Evolutionary conservation across 2,329 filamentous ascomycete species (phyloP).

Genomic region (Exophiala alcalophila): DNA sequence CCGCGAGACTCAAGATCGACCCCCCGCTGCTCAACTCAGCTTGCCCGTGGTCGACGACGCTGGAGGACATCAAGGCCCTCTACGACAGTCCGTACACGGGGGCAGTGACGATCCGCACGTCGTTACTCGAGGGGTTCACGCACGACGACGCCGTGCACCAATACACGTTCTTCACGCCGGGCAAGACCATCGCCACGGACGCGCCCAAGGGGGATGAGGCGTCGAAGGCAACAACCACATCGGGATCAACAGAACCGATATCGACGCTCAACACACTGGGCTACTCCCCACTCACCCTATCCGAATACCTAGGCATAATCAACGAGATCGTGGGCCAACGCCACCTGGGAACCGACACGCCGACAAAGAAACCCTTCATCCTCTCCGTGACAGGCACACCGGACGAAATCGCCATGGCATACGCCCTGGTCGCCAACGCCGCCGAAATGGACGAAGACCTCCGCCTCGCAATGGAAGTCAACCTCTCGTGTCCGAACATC

Average conservation of each 20-base stretch:
- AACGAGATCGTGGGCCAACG: slow-evolving; percentile 42
- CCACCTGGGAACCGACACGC: slow-evolving; percentile 32
- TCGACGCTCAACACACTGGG: slow-evolving; percentile 65
- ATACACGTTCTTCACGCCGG: slow-evolving; percentile 31
- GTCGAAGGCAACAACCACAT: slow-evolving; percentile 14
- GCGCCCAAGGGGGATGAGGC: slow-evolving; percentile 21
- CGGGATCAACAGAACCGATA: slow-evolving; percentile 10
- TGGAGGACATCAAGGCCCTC: slow-evolving; percentile 59
- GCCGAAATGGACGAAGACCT: slow-evolving; percentile 43
- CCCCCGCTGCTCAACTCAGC: slow-evolving; percentile 73
- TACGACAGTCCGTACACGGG: slow-evolving; percentile 63
- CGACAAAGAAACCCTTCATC: slow-evolving; percentile 51
- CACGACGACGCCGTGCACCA: slow-evolving; percentile 62
- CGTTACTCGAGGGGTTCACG: slow-evolving; percentile 59
- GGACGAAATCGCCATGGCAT: slow-evolving; percentile 57
- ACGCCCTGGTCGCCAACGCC: slow-evolving; percentile 46
- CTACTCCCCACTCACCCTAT: slow-evolving; percentile 64
- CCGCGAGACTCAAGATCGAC: slow-evolving; percentile 42
- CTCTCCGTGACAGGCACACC: slow-evolving; percentile 68
- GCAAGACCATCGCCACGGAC: slow-evolving; percentile 16
- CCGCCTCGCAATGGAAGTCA: slow-evolving; percentile 68
- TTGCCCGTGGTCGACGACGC: slow-evolving; percentile 70
- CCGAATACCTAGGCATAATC: slow-evolving; percentile 59
- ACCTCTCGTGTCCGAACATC: slow-evolving; percentile 77
- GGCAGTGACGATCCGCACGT: slow-evolving; percentile 71